Base-by-base conservation (phyloP, 331 rosid species). In the Cydonia oblonga region DNA sequence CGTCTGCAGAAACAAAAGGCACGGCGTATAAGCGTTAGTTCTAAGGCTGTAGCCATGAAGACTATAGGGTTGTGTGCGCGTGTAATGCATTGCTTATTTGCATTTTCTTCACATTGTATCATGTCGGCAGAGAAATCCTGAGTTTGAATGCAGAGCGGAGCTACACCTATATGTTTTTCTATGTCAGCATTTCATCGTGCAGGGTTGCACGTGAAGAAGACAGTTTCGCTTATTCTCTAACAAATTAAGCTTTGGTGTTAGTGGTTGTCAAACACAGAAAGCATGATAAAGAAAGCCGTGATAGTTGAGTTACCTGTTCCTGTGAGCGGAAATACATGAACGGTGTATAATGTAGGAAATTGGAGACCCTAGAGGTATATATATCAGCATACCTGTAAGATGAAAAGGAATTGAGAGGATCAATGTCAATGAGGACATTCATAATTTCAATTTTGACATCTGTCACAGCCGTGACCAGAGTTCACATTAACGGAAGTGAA, bases 251-350 rank as follows among this genome's bases (percentile, higher is more conserved):
- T 7, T 69, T 13, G 42, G 61, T 57, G 19, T 57, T 57, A 23
- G 63, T 57, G 6, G 14, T 42, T 24, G 15, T 66, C 57, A 40
- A 16, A 42, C 20, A 49, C 33, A 20, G 5, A 32, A 42, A 42
- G 6, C 49, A 68, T 9, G 29, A 69, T 29, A 54, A 35, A 63
- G 44, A 66, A 58, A 44, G 25, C n/a, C 63, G 64, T 58, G 28
- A 78, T 29, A 68, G 53, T 56, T 44, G 20, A 44, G 25, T 64
- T 86, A 90, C 98, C 98, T 93, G 98, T 86, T 90, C 98, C 73
- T 89, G 97, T 8, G 98, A 89, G 69, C 96, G 95, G 78, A 93
- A 93, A 77, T 93, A 93, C 97, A 89, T 87, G 87, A 93, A 93
- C 46, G 98, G 98, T 0, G 98, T 93, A 42, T 93, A 90, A 46